phyloP scores from a whole-genome alignment of 208 protist genomes.

The Leishmania gerbilli region DNA sequence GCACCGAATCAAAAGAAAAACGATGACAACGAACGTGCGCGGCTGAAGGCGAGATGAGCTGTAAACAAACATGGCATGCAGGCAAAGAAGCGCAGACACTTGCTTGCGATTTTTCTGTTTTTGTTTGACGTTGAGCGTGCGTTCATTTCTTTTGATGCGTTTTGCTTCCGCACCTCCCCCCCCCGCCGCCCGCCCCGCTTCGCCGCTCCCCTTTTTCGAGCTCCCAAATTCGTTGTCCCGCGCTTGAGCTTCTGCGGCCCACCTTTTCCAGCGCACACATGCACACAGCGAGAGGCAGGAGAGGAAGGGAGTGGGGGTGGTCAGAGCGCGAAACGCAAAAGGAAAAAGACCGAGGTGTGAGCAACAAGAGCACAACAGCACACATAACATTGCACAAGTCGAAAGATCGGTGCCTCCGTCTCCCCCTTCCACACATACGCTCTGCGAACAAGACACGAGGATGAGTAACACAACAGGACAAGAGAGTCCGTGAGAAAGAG shows the following conservation, averaged over 20 bases:
- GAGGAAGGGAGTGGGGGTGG: too few relatives aligned
- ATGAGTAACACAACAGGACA: background rate
- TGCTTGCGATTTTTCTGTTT: background rate
- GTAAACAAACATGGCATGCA: background rate
- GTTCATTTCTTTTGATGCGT: background rate
- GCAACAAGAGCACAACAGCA: background rate
- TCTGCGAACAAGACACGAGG: background rate
- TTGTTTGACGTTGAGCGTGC: background rate
- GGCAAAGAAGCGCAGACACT: background rate
- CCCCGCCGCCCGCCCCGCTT: background rate
- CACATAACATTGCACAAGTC: background rate
- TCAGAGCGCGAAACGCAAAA: background rate
- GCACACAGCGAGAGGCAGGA: background rate
- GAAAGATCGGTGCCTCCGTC: background rate
- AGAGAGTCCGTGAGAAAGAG: background rate
- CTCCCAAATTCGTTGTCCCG: background rate
- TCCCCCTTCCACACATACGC: background rate
- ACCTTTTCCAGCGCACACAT: background rate
- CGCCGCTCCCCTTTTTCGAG: background rate
- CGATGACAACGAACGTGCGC: background rate
- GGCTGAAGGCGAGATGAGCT: background rate
- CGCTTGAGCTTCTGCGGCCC: background rate
- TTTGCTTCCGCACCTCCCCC: background rate
- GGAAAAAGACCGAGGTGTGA: background rate
- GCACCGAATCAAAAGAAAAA: background rate